These are phyloP conservation scores for Didymella glomerata DNA, from an alignment of 2,329 filamentous ascomycete species.

Conservation along the genomic window DNA sequence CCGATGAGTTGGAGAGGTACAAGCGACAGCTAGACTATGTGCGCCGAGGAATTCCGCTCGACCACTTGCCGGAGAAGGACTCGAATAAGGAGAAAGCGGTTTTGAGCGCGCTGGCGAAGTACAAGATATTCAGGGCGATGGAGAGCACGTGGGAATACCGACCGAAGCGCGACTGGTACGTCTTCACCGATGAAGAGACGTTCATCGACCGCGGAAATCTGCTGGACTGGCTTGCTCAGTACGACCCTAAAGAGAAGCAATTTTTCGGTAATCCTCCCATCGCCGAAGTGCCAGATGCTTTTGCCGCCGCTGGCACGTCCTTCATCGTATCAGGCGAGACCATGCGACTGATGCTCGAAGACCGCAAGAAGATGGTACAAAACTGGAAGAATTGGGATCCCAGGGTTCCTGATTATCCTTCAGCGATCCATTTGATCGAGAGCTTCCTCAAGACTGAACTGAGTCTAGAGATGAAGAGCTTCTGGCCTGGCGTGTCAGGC, in stretches of 20 bases:
- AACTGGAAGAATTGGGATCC: slow-evolving; percentile 59
- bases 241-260: slow-evolving; percentile 58
- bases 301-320: slow-evolving; percentile 63
- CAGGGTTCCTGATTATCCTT: slow-evolving; percentile 58
- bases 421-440: slow-evolving; percentile 61
- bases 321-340: slow-evolving; percentile 62
- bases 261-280: slow-evolving; percentile 60
- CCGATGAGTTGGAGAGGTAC: slow-evolving; percentile 51
- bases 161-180: slow-evolving; percentile 64
- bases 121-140: slow-evolving; percentile 52
- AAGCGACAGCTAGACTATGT: slow-evolving; percentile 44
- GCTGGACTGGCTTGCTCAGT: slow-evolving; percentile 61
- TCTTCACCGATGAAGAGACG: slow-evolving; percentile 68
- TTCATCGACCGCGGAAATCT: slow-evolving; percentile 64
- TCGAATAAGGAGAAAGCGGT: slow-evolving; percentile 32
- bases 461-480: slow-evolving; percentile 56
- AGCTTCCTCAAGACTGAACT: slow-evolving; percentile 57
- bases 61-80: slow-evolving; percentile 31
- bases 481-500: slow-evolving; percentile 55
- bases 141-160: slow-evolving; percentile 46
- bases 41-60: slow-evolving; percentile 40
- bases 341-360: slow-evolving; percentile 53
- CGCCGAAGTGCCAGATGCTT: slow-evolving; percentile 50
- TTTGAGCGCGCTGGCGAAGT: slow-evolving; percentile 45
- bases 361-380: slow-evolving; percentile 53